These are phyloP conservation scores for Pichia sp. DNA, from an alignment of 1,139 yeast species.

Conservation along the genomic window DNA sequence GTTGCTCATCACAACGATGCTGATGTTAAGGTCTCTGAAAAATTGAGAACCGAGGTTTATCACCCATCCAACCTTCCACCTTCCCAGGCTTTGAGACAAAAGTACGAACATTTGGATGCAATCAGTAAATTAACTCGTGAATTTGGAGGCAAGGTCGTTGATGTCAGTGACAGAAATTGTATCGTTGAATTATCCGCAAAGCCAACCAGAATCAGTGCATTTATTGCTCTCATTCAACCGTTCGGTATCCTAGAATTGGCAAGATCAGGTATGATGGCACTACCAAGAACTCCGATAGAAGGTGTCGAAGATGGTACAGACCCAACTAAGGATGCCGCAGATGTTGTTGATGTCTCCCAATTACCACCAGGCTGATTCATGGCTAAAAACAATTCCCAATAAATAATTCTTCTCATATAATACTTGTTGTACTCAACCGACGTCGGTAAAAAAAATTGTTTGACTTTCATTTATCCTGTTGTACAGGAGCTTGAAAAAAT, in stretches of 20 bases:
- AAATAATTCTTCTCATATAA: not conserved
- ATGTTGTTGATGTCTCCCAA: slow-evolving; percentile 72
- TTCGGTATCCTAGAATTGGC: slow-evolving; percentile 96
- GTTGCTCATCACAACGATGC: slow-evolving; percentile 76
- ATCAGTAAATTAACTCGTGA: slow-evolving; percentile 75
- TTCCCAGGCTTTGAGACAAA: slow-evolving; percentile 90
- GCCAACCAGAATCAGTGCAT: slow-evolving; percentile 82
- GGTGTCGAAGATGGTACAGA: slow-evolving; percentile 39
- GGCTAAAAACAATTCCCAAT: not conserved
- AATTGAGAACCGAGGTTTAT: slow-evolving; percentile 45
- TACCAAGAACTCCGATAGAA: slow-evolving; percentile 88
- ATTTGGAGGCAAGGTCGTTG: slow-evolving; percentile 91
- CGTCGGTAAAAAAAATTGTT: not conserved
- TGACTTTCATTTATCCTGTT: not conserved
- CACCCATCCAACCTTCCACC: slow-evolving; percentile 92
- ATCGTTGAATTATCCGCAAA: slow-evolving; percentile 92
- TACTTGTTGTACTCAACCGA: not conserved
- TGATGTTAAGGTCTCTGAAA: slow-evolving; percentile 44
- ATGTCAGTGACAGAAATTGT: slow-evolving; percentile 89
- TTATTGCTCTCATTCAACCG: slow-evolving; percentile 85
- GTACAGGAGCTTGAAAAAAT: too few relatives aligned
- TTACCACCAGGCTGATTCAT: slow-evolving; percentile 85
- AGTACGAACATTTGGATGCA: slow-evolving; percentile 82
- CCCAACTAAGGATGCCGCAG: slow-evolving; percentile 53
- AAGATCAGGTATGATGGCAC: slow-evolving; percentile 97